Evolutionary conservation across 75 land plant species (phyloP), one percentile per base, ranked within the genome.

Genomic region (Gnetum montanum): DNA sequence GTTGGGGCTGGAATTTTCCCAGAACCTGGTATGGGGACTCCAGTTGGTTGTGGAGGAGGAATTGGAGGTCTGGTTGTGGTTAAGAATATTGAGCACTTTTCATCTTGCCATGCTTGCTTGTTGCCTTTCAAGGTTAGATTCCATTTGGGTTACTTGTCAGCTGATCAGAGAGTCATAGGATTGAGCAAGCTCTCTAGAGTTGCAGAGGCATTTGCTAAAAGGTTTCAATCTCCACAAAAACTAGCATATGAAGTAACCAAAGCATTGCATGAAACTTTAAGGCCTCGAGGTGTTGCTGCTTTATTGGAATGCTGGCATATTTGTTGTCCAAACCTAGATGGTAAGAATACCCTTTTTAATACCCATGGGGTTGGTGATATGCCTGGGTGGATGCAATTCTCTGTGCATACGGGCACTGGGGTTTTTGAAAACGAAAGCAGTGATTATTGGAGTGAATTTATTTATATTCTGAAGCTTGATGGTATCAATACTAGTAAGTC

Each of bases 111-210:
- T 36, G 71, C 83, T 6, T 92, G 97, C 68, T 71, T 92, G 66
- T 71, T 92, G 26, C 97, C 97, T 8, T 92, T 92, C 48, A 72
- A 77, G 31, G 66, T 84, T 3, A 63, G 78, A 8, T 88, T 88
- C 52, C 97, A 92, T 63, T 71, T 92, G 5, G 93, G 83, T 24
- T 92, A 92, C 49, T 70, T 92, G 6, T 82, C 97, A 15, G 72
- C 82, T 23, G 74, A 81, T 2, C 72, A 88, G 31, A 73, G 85
- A 18, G 97, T 92, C 51, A 74, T 92, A 3, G 97, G 97, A n/a
- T 65, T 92, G 19, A 92, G 97, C 72, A 92, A 92, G 68, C 74
- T 92, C 18, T 74, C 94, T 4, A 70, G 97, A 8, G 97, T 88
- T 3, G 73, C 94, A 26, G 86, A 92, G 52, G 58, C 82, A 24